phyloP scores from a whole-genome alignment of 495 filamentous ascomycete genomes.

The Neurospora terricola region DNA sequence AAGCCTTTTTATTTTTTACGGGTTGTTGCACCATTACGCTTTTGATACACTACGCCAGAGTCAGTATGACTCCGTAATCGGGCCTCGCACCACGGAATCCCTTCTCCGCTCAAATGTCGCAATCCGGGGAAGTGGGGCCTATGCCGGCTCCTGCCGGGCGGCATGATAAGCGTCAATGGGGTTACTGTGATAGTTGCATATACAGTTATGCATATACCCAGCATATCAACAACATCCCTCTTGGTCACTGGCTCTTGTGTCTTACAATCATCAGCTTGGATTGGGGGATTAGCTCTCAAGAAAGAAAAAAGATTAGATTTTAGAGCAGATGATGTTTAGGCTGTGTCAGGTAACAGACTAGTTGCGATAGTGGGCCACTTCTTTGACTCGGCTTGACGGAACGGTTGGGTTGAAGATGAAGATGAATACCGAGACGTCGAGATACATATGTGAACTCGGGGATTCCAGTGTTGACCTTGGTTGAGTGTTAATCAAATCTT shows the following conservation, averaged over 20 bases:
- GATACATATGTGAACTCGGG: not conserved
- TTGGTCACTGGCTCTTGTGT: not conserved
- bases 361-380: not conserved
- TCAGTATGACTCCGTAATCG: not conserved
- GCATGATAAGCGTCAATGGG: not conserved
- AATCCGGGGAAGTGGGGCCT: not conserved
- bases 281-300: no score
- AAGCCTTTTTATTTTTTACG: not conserved
- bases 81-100: not conserved
- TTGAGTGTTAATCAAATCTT: not conserved
- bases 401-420: not conserved
- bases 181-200: not conserved
- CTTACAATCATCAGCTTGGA: not conserved
- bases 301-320: not conserved
- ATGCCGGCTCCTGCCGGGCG: not conserved
- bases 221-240: not conserved
- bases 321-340: not conserved
- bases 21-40: not conserved
- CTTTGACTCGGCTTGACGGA: not conserved
- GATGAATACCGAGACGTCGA: not conserved
- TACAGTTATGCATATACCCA: not conserved
- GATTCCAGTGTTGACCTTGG: not conserved
- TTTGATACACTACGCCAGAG: not conserved
- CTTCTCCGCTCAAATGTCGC: not conserved
- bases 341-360: not conserved